Evolutionary conservation across 2,329 filamentous ascomycete species (phyloP), one percentile per base, ranked within the genome.

Genomic region (Trichoderma guizhouense): DNA sequence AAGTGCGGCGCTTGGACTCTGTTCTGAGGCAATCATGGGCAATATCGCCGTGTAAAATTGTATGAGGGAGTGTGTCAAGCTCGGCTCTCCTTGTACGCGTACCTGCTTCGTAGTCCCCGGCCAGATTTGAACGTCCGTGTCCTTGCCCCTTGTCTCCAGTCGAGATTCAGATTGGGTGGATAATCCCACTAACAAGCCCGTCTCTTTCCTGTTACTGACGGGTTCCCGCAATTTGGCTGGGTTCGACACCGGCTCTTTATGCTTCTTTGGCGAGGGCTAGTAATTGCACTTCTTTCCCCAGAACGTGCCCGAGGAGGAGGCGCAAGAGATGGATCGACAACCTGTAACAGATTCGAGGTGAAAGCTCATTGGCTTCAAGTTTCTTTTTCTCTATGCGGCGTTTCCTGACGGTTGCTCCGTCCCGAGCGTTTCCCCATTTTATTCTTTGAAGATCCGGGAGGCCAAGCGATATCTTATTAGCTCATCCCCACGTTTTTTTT

Each of bases 401-500:
- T 51, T 30, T 53, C 67, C 34, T 39, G 21, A 62, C 39, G 32
- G 30, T 28, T 26, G 18, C n/a, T 61, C 55, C 28, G 24, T 62
- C 36, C 30, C 32, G 57, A n/a, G 30, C 6, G 32, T 43, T 53
- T 43, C 39, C 18, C 30, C 43, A 36, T 69, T 36, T n/a, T 26
- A 34, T 51, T 34, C 58, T 18, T 43, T 60, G 53, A 60, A 69
- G 66, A 69, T 69, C 66, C 66, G 55, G 66, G 32, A 53, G 7
- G 57, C 28, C 67, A 61, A 69, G 67, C 55, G 57, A 15, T 21
- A 39, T 69, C 36, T 61, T 47, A 26, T 53, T 62, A 51, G 15
- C 39, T 53, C 30, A 53, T 72, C 69, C 57, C 69, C 65, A 71
- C 76, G 67, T 68, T 73, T 69, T 61, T 47, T 39, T 67, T 30